Conservation (phyloP, 1,284 basidiomycete genomes). For the Sporisorium graminicola region DNA sequence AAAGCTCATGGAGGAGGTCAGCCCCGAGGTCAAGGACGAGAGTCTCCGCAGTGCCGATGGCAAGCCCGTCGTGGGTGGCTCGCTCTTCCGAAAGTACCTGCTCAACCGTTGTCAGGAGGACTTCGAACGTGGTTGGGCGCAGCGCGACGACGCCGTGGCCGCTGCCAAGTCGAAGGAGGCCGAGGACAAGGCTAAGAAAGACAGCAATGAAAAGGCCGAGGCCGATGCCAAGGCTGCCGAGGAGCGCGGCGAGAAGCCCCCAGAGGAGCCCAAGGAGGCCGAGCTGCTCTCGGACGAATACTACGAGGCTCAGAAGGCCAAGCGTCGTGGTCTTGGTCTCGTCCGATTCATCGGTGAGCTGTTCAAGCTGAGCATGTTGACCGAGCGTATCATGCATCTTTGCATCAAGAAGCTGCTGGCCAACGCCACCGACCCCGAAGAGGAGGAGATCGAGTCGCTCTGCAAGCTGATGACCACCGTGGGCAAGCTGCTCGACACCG, state of each 20-base stretch:
- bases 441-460: constrained; percentile 96
- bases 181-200: constrained; percentile 74
- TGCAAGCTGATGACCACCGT: constrained; percentile 93
- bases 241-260: constrained; percentile 67
- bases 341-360: constrained; percentile 98
- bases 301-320: constrained; percentile 95
- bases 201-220: constrained; percentile 71
- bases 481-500: constrained; percentile 80
- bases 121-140: constrained; percentile 85
- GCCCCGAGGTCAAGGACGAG: constrained; percentile 86
- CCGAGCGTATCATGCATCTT: constrained; percentile 93
- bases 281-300: constrained; percentile 89
- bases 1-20: constrained; percentile 92
- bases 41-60: constrained; percentile 76
- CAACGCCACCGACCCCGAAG: constrained; percentile 93
- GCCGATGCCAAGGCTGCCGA: constrained; percentile 76
- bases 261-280: constrained; percentile 69
- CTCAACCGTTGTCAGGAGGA: constrained; percentile 93
- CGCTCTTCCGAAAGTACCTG: constrained; percentile 88
- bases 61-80: constrained; percentile 85
- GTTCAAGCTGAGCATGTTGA: constrained; percentile 95
- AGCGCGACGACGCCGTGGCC: constrained; percentile 73
- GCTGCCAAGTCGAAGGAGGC: constrained; percentile 74
- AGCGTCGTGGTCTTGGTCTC: constrained; percentile 94
- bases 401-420: constrained; percentile 93